Evolutionary conservation across 352 stramenopile species (phyloP).

Genomic region (Phytopythium montanum): DNA sequence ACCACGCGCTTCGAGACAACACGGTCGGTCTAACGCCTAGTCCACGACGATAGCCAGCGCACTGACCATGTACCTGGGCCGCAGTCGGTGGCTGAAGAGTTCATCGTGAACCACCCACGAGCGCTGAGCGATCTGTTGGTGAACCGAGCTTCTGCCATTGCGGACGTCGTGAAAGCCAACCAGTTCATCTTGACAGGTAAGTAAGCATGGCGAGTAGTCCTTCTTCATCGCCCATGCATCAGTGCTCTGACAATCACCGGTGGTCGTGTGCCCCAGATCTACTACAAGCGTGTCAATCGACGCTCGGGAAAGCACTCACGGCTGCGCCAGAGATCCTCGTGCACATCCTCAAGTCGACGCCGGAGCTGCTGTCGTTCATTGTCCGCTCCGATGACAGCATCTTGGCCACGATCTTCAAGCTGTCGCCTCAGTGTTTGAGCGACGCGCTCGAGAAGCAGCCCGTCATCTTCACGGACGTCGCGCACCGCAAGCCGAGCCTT

Average conservation of each 20-base stretch:
- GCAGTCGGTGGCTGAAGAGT: constrained; percentile 61
- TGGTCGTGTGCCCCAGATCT: constrained; percentile 21
- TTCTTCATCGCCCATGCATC: neutral
- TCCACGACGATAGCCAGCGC: neutral
- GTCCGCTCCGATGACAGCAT: constrained; percentile 46
- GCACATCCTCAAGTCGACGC: constrained; percentile 45
- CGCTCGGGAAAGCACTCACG: constrained; percentile 39
- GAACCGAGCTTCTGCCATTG: constrained; percentile 48
- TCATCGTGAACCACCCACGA: constrained; percentile 56
- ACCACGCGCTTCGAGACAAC: constrained; percentile 60
- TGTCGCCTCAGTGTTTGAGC: constrained; percentile 52
- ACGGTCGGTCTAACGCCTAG: constrained; percentile 18
- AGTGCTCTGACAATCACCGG: too few species aligned
- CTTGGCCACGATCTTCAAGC: constrained; percentile 40
- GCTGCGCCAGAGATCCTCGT: constrained; percentile 41
- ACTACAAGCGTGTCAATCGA: constrained; percentile 35
- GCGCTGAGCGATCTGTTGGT: constrained; percentile 53
- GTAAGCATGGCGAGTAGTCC: neutral
- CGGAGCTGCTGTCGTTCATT: constrained; percentile 41
- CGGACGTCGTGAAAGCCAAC: constrained; percentile 42
- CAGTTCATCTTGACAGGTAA: constrained; percentile 53
- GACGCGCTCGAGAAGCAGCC: constrained; percentile 61
- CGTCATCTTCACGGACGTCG: constrained; percentile 65
- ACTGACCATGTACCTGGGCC: neutral
- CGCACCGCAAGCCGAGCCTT: constrained; percentile 54